A percentile compares a stretch with the other conserved stretches of the same genome.
Evolutionary conservation across 768 basidiomycete species (phyloP).

Genomic region (Butyriboletus loyo): DNA sequence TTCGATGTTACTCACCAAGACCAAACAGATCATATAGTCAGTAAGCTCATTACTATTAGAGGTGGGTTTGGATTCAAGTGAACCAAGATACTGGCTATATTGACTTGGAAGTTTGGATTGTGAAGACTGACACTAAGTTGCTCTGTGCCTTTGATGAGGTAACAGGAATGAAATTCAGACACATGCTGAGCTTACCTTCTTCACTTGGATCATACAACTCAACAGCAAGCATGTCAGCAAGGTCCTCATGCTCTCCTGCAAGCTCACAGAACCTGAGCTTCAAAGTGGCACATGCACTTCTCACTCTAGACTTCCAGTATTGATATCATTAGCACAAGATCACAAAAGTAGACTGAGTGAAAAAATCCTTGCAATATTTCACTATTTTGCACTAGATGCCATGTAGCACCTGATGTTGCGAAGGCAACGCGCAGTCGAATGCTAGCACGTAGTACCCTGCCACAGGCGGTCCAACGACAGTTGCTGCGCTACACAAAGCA

Average conservation of each 20-base stretch:
- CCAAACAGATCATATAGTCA: too few relatives aligned
- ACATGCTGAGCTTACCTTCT: neutral
- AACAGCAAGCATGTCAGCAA: conserved; percentile 2
- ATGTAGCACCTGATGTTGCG: too few relatives aligned
- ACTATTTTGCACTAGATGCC: too few relatives aligned
- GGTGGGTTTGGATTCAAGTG: too few relatives aligned
- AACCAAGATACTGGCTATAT: neutral
- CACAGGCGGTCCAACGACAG: too few relatives aligned
- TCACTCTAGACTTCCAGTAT: neutral
- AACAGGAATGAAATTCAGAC: neutral
- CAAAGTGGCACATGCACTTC: neutral
- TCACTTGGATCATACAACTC: conserved; percentile 1
- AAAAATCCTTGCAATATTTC: too few relatives aligned
- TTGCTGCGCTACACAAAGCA: too few relatives aligned
- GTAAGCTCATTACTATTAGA: too few relatives aligned
- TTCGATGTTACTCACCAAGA: too few relatives aligned
- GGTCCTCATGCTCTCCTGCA: neutral
- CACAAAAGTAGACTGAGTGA: too few relatives aligned
- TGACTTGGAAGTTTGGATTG: neutral
- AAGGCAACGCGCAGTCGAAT: too few relatives aligned
- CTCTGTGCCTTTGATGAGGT: neutral
- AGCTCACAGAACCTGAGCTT: conserved; percentile 8
- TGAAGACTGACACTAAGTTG: neutral
- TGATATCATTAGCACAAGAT: neutral
- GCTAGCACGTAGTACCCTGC: too few relatives aligned